These are phyloP conservation scores for Calonectria crousiana DNA, from an alignment of 2,329 filamentous ascomycete genomes.

Conservation along the genomic window DNA sequence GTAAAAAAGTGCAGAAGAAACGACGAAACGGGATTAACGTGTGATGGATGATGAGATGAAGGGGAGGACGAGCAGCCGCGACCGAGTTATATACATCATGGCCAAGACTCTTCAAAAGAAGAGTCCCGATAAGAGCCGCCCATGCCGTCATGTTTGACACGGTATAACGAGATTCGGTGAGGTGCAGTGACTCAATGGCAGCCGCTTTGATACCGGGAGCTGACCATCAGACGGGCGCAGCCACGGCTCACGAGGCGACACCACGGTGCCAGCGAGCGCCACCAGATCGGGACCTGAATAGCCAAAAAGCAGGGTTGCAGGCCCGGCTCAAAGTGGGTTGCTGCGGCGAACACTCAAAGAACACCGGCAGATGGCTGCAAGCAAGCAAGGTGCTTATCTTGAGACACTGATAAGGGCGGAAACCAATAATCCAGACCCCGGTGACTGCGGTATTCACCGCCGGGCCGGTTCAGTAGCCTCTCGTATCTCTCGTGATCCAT, in stretches of 20 bases:
- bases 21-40: constrained; percentile 21
- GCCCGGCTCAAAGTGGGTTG: constrained; percentile 17
- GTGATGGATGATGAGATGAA: constrained; percentile 19
- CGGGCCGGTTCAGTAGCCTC: constrained; percentile 39
- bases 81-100: constrained; percentile 38
- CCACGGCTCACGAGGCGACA: constrained; percentile 15
- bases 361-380: constrained; percentile 32
- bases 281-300: constrained; percentile 42
- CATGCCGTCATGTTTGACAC: constrained; percentile 26
- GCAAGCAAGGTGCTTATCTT: constrained; percentile 30
- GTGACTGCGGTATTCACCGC: constrained; percentile 41
- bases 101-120: not conserved
- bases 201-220: constrained; percentile 27
- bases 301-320: constrained; percentile 21
- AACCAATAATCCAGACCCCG: constrained; percentile 27
- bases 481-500: constrained; percentile 38
- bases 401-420: constrained; percentile 31
- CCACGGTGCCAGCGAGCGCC: constrained; percentile 32
- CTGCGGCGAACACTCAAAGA: constrained; percentile 23
- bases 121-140: constrained; percentile 23
- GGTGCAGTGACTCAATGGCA: constrained; percentile 20
- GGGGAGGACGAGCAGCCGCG: constrained; percentile 23
- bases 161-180: constrained; percentile 16
- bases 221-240: constrained; percentile 31
- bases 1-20: constrained; percentile 23